Evolutionary conservation across 345 rosid genomes (phyloP), one percentile per base, ranked within the genome.

Genomic region (Pugionium cornutum): DNA sequence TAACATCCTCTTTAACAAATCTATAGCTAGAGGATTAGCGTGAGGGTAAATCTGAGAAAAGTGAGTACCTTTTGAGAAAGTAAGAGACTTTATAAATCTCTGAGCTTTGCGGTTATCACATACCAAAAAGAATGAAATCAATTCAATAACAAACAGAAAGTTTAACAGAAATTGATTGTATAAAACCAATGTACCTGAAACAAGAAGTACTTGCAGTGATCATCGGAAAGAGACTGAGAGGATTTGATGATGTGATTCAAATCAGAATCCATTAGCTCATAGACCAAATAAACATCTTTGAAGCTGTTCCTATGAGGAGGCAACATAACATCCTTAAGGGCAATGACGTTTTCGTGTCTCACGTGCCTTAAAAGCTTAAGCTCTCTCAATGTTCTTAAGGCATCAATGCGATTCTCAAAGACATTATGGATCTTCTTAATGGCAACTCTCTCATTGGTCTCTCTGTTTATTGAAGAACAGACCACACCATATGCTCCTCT

Each of bases 401-500:
- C 95, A 75, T 86, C 89, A 28, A 83, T 74, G 3, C 77, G 82
- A 64, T 83, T 89, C 73, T 83, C 89, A 41, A 87, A 89, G 0
- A 82, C 94, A 70, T 35, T 62, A 18, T 18, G 18, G 18, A 18
- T 18, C 18, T 18, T 18, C 18, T 18, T 18, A 4, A 63, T 63
- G 2, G 57, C 57, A 65, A 87, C 91, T 75, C 74, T 83, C 66
- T 87, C 89, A 7, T 80, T 81, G 31, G 82, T 82, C 46, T 86
- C 91, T 25, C 58, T 75, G 70, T 89, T 85, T 60, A 81, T 63
- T 18, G 94, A 82, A 65, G 96, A 86, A 72, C 91, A 89, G 18
- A 89, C 94, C 5, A 86, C 76, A 7, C 96, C 91, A 48, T 85
- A 85, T 4, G 94, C 91, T 45, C 91, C 96, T 44, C 85, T 76